phyloP scores from a whole-genome alignment of 2,329 filamentous ascomycete species.

The Didymella pinodella region DNA sequence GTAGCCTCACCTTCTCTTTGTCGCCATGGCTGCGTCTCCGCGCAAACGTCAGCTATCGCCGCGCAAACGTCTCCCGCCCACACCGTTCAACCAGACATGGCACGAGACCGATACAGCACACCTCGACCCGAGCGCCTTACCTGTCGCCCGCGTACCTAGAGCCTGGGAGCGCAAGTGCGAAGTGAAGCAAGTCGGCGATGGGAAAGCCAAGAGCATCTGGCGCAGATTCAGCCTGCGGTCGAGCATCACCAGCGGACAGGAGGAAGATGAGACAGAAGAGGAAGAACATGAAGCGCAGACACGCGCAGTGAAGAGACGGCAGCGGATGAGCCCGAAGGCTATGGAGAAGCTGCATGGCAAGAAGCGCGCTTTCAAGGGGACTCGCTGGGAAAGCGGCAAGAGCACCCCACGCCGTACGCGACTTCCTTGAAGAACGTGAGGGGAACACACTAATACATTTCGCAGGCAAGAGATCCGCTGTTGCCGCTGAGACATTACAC shows the following conservation, averaged over 20 bases:
- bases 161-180: slow-evolving; percentile 60
- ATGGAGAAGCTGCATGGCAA: slow-evolving; percentile 42
- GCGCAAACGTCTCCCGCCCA: slow-evolving; percentile 36
- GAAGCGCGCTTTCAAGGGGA: slow-evolving; percentile 46
- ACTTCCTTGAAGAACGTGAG: not conserved
- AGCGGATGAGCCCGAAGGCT: slow-evolving; percentile 47
- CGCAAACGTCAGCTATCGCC: slow-evolving; percentile 41
- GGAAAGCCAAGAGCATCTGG: slow-evolving; percentile 58
- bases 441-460: slow-evolving; percentile 22
- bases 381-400: slow-evolving; percentile 49
- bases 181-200: slow-evolving; percentile 48
- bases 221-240: slow-evolving; percentile 51
- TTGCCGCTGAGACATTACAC: slow-evolving; percentile 8
- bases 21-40: slow-evolving; percentile 42
- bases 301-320: slow-evolving; percentile 57
- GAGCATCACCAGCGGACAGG: slow-evolving; percentile 26
- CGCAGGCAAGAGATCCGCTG: slow-evolving; percentile 38
- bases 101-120: slow-evolving; percentile 52
- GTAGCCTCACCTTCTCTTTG: slow-evolving; percentile 18
- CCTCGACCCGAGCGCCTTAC: slow-evolving; percentile 53
- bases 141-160: slow-evolving; percentile 54
- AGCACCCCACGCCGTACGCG: slow-evolving; percentile 46
- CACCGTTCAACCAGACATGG: slow-evolving; percentile 51
- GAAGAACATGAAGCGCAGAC: slow-evolving; percentile 45
- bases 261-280: slow-evolving; percentile 31